These are phyloP conservation scores for Buddleja alternifolia DNA, from an alignment of 257 asterid species.

Conservation along the genomic window DNA sequence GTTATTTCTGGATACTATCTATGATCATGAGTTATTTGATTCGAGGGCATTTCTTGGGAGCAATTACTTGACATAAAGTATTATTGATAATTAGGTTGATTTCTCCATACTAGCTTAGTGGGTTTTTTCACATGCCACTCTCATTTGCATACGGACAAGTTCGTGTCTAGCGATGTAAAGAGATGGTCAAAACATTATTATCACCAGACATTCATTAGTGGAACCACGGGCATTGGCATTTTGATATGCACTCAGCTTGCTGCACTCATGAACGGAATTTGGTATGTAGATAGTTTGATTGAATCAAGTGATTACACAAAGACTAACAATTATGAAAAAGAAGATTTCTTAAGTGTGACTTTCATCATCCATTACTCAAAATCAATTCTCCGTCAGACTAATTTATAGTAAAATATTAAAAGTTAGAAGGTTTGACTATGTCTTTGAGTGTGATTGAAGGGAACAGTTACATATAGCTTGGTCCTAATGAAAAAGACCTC, in stretches of 20 bases:
- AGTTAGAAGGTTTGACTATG: not conserved
- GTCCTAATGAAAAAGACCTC: not conserved
- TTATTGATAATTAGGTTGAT: not conserved
- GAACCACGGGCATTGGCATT: not conserved
- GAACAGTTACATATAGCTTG: not conserved
- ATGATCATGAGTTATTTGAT: not conserved
- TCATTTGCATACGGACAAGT: slow-evolving; percentile 5
- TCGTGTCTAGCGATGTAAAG: not conserved
- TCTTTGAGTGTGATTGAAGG: not conserved
- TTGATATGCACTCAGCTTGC: not conserved
- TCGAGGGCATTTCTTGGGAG: not conserved
- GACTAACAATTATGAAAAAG: not conserved
- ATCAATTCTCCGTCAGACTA: too few relatives aligned
- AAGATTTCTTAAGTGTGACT: not conserved
- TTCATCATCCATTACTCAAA: not conserved
- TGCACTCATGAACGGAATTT: not conserved
- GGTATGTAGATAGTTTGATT: not conserved
- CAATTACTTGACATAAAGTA: not conserved
- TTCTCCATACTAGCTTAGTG: not conserved
- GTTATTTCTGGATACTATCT: not conserved
- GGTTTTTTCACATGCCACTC: not conserved
- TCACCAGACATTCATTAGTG: not conserved
- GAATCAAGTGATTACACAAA: not conserved
- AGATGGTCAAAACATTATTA: not conserved
- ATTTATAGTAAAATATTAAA: not conserved